phyloP scores from a whole-genome alignment of 371 early-diverging fungal genomes.

The Basidiobolus meristosporus region DNA sequence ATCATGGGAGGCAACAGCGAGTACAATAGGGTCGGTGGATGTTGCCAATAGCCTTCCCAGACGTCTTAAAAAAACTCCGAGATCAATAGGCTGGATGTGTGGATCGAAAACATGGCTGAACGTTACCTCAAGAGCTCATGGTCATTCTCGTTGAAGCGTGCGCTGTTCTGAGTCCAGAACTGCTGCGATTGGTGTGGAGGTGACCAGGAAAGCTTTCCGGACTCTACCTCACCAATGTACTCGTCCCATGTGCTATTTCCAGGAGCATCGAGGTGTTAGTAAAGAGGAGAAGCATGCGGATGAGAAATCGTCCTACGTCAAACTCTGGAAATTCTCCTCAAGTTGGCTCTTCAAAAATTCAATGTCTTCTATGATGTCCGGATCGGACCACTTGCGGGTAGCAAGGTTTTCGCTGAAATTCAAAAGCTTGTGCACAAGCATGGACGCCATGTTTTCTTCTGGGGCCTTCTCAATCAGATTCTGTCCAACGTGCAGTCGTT shows the following conservation, averaged over 20 bases:
- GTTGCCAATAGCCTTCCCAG: conserved; percentile 47
- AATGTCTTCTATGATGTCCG: conserved; percentile 69
- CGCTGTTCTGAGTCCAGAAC: conserved; percentile 87
- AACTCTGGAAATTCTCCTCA: conserved; percentile 45
- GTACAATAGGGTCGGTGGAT: conserved; percentile 32
- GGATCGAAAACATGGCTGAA: not conserved
- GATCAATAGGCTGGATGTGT: conserved; percentile 1
- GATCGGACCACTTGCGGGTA: conserved; percentile 77
- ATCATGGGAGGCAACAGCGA: conserved; percentile 83
- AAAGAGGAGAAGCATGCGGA: not conserved
- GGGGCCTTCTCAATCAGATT: conserved; percentile 73
- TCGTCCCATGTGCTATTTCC: conserved; percentile 72
- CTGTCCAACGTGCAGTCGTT: too few species aligned
- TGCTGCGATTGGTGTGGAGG: conserved; percentile 78
- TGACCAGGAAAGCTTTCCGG: conserved; percentile 82
- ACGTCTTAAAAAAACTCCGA: conserved; percentile 13
- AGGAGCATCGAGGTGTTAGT: not conserved
- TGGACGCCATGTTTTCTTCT: conserved; percentile 54
- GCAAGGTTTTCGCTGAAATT: conserved; percentile 58
- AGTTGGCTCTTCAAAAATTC: conserved; percentile 48
- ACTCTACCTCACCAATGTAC: conserved; percentile 70
- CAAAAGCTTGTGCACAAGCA: conserved; percentile 70
- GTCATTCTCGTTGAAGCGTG: conserved; percentile 59
- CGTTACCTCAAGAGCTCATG: conserved; percentile 47
- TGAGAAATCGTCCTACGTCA: conserved; percentile 19